Evolutionary conservation across 2,329 filamentous ascomycete genomes (phyloP).

Genomic region (Aspergillus pseudoviridinutans): DNA sequence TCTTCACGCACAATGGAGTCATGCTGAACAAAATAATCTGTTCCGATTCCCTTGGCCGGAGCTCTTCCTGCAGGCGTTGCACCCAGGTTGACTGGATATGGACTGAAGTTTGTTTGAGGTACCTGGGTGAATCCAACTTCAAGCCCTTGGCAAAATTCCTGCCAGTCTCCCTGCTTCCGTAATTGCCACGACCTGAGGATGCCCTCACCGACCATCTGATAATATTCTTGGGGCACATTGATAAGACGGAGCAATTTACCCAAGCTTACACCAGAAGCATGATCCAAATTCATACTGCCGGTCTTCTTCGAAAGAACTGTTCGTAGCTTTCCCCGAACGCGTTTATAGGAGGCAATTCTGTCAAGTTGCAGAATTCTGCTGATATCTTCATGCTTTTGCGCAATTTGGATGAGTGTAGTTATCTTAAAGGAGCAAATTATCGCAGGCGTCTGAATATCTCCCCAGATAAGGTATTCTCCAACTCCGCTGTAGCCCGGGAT

Average conservation of each 20-base stretch:
- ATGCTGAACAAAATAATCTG: background rate
- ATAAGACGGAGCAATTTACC: conserved; percentile 20
- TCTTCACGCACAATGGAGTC: background rate
- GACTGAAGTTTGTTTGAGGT: background rate
- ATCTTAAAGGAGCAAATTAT: conserved; percentile 29
- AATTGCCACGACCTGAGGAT: conserved; percentile 22
- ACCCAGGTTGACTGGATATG: background rate
- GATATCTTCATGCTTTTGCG: conserved; percentile 15
- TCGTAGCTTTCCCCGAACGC: conserved; percentile 12
- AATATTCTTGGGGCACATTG: conserved; percentile 19
- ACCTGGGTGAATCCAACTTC: conserved; percentile 1
- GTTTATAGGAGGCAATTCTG: conserved; percentile 4
- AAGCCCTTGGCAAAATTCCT: conserved; percentile 13
- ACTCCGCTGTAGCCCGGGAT: conserved; percentile 24
- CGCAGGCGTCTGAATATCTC: conserved; percentile 19
- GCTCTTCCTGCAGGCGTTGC: background rate
- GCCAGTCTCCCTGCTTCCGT: conserved; percentile 5
- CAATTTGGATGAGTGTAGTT: conserved; percentile 17
- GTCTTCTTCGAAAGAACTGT: conserved; percentile 6
- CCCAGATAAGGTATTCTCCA: conserved; percentile 36
- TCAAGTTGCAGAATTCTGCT: conserved; percentile 23
- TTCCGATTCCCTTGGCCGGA: background rate
- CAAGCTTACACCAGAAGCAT: conserved; percentile 15
- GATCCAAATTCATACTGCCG: conserved; percentile 8
- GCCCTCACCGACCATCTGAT: conserved; percentile 16